These are phyloP conservation scores for Aureobasidium sp. DNA, from an alignment of 2,329 filamentous ascomycete genomes.

Conservation along the genomic window DNA sequence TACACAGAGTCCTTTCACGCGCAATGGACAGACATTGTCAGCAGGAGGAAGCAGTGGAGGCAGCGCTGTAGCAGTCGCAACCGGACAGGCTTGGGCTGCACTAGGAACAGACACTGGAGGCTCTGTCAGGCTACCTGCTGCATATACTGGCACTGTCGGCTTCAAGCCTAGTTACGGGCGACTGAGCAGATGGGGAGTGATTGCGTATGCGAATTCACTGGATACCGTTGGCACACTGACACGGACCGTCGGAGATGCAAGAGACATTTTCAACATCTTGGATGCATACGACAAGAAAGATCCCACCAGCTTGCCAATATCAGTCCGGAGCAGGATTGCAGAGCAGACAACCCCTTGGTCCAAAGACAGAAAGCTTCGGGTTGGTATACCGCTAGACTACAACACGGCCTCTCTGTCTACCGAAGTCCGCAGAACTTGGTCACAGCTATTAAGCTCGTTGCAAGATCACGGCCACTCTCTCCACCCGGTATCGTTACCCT, in stretches of 20 bases:
- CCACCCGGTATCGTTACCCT: conserved; percentile 70
- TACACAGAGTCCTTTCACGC: conserved; percentile 48
- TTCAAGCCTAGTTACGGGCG: conserved; percentile 91
- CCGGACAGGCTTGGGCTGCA: conserved; percentile 58
- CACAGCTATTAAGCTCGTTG: conserved; percentile 52
- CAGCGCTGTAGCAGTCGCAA: conserved; percentile 76
- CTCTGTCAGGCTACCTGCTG: conserved; percentile 77
- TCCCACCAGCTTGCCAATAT: conserved; percentile 60
- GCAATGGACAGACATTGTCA: conserved; percentile 42
- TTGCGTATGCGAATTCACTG: conserved; percentile 86
- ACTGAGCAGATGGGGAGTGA: conserved; percentile 75
- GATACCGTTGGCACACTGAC: conserved; percentile 81
- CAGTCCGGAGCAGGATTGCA: conserved; percentile 47
- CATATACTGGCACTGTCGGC: conserved; percentile 74
- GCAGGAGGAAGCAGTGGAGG: conserved; percentile 89
- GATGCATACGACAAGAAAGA: conserved; percentile 61
- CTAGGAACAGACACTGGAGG: conserved; percentile 92
- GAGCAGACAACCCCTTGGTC: conserved; percentile 31
- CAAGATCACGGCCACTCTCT: conserved; percentile 61
- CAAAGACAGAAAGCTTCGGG: conserved; percentile 32
- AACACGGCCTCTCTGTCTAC: conserved; percentile 76
- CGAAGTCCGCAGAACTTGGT: conserved; percentile 64
- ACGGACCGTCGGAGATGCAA: conserved; percentile 43
- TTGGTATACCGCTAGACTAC: conserved; percentile 67
- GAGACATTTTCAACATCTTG: conserved; percentile 40